These are phyloP conservation scores for Linaria vulgaris DNA, from an alignment of 257 asterid species.

Conservation along the genomic window DNA sequence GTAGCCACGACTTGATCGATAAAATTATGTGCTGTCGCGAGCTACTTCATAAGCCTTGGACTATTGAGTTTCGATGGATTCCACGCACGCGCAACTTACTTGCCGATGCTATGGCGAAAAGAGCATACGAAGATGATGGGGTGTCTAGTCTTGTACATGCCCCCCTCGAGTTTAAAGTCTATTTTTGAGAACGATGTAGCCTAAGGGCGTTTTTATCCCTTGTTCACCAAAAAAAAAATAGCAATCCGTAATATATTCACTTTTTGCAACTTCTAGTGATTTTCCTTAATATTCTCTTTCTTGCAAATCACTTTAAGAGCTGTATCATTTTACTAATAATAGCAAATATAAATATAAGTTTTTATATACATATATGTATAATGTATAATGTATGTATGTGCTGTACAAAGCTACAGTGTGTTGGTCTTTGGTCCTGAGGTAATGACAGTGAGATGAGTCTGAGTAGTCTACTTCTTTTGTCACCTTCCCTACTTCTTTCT, in stretches of 20 bases:
- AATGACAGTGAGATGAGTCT: slow-evolving; percentile 56
- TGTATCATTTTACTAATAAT: neutral
- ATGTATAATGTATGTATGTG: slow-evolving; percentile 27
- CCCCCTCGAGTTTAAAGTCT: no score
- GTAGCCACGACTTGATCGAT: no score
- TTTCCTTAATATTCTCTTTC: neutral
- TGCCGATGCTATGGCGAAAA: no score
- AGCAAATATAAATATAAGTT: neutral
- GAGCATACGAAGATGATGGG: no score
- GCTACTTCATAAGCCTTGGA: no score
- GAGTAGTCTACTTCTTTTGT: slow-evolving; percentile 51
- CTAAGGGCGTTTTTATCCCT: no score
- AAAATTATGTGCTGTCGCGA: no score
- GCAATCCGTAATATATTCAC: slow-evolving; percentile 17
- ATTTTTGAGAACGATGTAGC: no score
- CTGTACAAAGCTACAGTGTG: slow-evolving; percentile 32
- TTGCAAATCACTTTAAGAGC: neutral
- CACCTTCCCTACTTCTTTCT: slow-evolving; percentile 36
- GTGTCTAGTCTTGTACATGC: no score
- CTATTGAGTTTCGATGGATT: no score
- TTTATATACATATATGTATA: slow-evolving; percentile 11
- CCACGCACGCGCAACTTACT: no score
- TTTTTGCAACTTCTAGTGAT: slow-evolving; percentile 16
- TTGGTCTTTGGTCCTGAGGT: slow-evolving; percentile 31
- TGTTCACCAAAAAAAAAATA: neutral